phyloP scores from a whole-genome alignment of 352 stramenopile species.

The Peronospora destructor region DNA sequence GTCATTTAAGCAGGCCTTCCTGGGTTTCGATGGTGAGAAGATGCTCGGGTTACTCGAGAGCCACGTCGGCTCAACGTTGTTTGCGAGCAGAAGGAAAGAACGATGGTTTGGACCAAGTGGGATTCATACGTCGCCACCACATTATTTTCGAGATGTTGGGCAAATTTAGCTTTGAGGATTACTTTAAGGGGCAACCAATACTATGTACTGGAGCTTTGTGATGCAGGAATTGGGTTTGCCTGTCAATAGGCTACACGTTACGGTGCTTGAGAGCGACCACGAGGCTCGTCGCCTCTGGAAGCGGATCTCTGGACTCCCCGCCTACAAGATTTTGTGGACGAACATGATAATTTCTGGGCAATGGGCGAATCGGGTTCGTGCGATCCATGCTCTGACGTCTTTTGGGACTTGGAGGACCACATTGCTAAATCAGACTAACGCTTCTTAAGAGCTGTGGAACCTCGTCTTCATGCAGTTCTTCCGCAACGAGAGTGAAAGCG shows the following conservation, averaged over 20 bases:
- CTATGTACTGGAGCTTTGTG: constrained; percentile 91
- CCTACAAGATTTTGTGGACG: constrained; percentile 62
- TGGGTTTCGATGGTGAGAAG: constrained; percentile 40
- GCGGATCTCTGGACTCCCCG: constrained; percentile 42
- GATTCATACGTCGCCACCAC: constrained; percentile 95
- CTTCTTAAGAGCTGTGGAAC: constrained; percentile 95
- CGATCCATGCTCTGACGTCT: constrained; percentile 92
- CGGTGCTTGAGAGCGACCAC: constrained; percentile 57
- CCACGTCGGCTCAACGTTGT: constrained; percentile 94
- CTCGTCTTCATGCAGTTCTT: constrained; percentile 98
- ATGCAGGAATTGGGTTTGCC: constrained; percentile 81
- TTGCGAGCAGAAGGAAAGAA: constrained; percentile 97
- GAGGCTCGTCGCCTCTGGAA: constrained; percentile 55
- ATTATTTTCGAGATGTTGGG: constrained; percentile 99
- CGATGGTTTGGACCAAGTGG: constrained; percentile 98
- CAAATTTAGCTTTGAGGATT: constrained; percentile 98
- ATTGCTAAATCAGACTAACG: constrained; percentile 76
- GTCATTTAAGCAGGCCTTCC: constrained; percentile 90
- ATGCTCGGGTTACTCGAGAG: constrained; percentile 81
- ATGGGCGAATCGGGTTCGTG: constrained; percentile 93
- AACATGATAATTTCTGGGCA: constrained; percentile 95
- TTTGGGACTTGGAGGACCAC: constrained; percentile 88
- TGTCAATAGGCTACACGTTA: constrained; percentile 54
- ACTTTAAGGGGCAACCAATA: constrained; percentile 95
- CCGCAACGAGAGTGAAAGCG: constrained; percentile 74